Conservation (phyloP, 148 eudicot genomes). For the Vaccinium myrtillus region DNA sequence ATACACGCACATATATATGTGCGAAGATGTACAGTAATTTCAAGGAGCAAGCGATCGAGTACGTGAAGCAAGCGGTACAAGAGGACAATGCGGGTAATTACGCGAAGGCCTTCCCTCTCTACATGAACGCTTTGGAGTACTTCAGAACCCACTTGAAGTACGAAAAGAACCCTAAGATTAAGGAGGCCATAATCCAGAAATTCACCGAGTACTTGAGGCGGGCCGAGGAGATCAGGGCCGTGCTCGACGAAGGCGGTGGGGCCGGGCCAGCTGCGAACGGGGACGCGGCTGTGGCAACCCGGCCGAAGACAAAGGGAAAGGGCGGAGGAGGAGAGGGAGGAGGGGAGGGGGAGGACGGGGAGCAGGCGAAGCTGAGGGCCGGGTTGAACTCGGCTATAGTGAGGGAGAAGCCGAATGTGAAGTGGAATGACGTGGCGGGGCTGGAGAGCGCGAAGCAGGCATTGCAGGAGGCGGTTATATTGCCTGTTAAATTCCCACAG, state of each 20-base stretch:
- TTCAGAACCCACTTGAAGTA: conserved; percentile 89
- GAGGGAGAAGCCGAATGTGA: conserved; percentile 93
- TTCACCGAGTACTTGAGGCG: conserved; percentile 90
- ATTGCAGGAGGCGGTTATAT: conserved; percentile 92
- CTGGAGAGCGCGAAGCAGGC: conserved; percentile 97
- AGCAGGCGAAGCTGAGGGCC: conserved; percentile 73
- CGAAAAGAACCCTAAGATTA: conserved; percentile 93
- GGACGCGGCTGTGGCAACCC: conserved; percentile 73
- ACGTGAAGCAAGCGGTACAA: conserved; percentile 84
- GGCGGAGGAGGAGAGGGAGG: conserved; percentile 53
- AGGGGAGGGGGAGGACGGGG: conserved; percentile 84
- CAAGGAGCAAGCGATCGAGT: conserved; percentile 98
- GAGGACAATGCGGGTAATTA: conserved; percentile 96
- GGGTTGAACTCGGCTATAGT: conserved; percentile 90
- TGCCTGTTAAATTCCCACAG: conserved; percentile 97
- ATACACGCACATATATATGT: background rate
- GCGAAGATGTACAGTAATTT: conserved; percentile 85
- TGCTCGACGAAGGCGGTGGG: conserved; percentile 77
- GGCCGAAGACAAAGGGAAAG: conserved; percentile 79
- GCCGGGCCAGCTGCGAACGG: conserved; percentile 65
- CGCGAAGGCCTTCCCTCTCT: conserved; percentile 85
- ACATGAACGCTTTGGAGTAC: conserved; percentile 93
- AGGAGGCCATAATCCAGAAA: conserved; percentile 85
- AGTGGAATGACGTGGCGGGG: conserved; percentile 98
- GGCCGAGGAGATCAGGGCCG: conserved; percentile 94